A percentile compares a stretch with the other conserved stretches of the same genome.
These are phyloP conservation scores for Pseudozyma sp. DNA, from an alignment of 1,284 basidiomycete species.

Conservation along the genomic window DNA sequence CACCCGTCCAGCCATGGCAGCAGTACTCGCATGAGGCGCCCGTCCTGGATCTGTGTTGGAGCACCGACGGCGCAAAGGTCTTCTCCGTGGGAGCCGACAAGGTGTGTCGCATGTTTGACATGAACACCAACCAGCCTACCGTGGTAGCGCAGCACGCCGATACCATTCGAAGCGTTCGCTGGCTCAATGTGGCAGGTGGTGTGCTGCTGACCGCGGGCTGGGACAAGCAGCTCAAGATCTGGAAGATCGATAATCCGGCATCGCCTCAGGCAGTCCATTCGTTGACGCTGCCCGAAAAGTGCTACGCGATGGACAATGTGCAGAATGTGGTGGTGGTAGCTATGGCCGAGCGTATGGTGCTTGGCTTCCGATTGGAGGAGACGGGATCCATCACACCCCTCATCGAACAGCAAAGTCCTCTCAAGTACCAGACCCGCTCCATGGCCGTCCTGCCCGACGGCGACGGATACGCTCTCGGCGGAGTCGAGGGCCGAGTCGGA, in stretches of 20 bases:
- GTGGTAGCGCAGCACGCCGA: slow-evolving; percentile 87
- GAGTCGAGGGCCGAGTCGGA: slow-evolving; percentile 93
- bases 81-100: slow-evolving; percentile 90
- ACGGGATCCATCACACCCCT: slow-evolving; percentile 70
- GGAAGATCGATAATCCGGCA: slow-evolving; percentile 59
- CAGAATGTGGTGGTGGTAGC: slow-evolving; percentile 91
- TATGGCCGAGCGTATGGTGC: slow-evolving; percentile 87
- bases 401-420: slow-evolving; percentile 68
- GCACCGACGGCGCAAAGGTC: slow-evolving; percentile 82
- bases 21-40: slow-evolving; percentile 83
- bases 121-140: slow-evolving; percentile 74
- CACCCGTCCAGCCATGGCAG: slow-evolving; percentile 74
- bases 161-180: slow-evolving; percentile 81
- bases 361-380: slow-evolving; percentile 82
- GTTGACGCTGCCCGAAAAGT: slow-evolving; percentile 81
- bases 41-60: slow-evolving; percentile 85
- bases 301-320: slow-evolving; percentile 83
- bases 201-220: slow-evolving; percentile 87
- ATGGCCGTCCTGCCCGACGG: slow-evolving; percentile 60
- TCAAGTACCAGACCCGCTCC: slow-evolving; percentile 88
- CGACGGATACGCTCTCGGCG: slow-evolving; percentile 78
- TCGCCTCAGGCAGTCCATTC: slow-evolving; percentile 51
- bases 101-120: slow-evolving; percentile 82
- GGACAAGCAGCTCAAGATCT: slow-evolving; percentile 84
- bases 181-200: slow-evolving; percentile 78